Conservation (phyloP, 2,329 filamentous ascomycete species). For the Cryphonectria naterciae region DNA sequence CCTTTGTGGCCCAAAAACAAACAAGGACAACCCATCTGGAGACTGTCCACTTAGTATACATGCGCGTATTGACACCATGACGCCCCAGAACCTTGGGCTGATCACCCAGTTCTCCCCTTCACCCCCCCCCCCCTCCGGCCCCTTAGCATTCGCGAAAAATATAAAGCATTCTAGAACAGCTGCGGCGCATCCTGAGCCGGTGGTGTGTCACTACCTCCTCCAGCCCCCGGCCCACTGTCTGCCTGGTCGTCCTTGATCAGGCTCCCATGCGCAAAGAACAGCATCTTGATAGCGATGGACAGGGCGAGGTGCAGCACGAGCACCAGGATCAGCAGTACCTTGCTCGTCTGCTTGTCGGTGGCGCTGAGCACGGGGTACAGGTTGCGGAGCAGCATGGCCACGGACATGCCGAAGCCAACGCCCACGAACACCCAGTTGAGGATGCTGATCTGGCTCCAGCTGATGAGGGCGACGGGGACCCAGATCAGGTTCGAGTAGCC, state of each 20-base stretch:
- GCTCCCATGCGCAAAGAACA: slow-evolving; percentile 89
- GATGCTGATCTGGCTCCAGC: slow-evolving; percentile 82
- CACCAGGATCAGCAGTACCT: slow-evolving; percentile 82
- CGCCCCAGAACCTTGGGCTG: slow-evolving; percentile 5
- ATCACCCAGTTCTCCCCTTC: not conserved
- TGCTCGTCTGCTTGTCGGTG: slow-evolving; percentile 89
- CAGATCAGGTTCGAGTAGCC: slow-evolving; percentile 97
- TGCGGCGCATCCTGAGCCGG: slow-evolving; percentile 18
- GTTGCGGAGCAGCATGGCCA: slow-evolving; percentile 82
- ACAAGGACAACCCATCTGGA: slow-evolving; percentile 10
- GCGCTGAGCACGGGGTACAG: slow-evolving; percentile 90
- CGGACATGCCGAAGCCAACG: slow-evolving; percentile 81
- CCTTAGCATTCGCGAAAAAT: not conserved
- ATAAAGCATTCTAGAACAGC: slow-evolving; percentile 13
- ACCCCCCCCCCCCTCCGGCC: too few species aligned
- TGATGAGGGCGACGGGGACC: slow-evolving; percentile 91
- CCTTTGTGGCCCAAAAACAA: slow-evolving; percentile 4
- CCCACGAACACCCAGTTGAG: slow-evolving; percentile 95
- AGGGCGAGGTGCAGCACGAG: slow-evolving; percentile 86
- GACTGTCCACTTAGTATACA: slow-evolving; percentile 19
- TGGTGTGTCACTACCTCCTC: slow-evolving; percentile 21
- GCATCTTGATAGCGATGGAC: slow-evolving; percentile 89
- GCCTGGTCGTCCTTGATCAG: slow-evolving; percentile 45
- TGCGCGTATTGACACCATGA: slow-evolving; percentile 19
- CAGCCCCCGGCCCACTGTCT: slow-evolving; percentile 28